Base-by-base conservation (phyloP, 1,284 basidiomycete species). In the Ustilago loliicola region DNA sequence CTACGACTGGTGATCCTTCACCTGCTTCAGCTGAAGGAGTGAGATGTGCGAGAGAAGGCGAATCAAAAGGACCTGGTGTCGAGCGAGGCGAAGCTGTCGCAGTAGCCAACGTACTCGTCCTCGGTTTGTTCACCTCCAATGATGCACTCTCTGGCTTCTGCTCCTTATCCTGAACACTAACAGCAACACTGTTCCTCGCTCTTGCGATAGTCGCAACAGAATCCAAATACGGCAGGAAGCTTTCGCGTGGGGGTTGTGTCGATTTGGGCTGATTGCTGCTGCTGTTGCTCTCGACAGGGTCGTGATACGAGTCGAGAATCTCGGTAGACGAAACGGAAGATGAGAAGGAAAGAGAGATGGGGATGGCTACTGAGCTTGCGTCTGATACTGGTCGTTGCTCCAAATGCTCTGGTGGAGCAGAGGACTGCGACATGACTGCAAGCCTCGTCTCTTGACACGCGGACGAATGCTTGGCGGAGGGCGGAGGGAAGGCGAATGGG, bases 11-110 rank as follows among this genome's bases (percentile, higher is more conserved):
- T 21, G 69, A 59, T 21, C 50, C 55, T 7, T 58, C 52, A 23
- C 29, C 32, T 51, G 55, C 29, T 29, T 52, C n/a, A 17, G 48
- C 21, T 42, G 59, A 53, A 11, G 58, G 23, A 21, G 4, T 30
- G 7, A 72, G 63, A 62, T 66, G 63, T 1, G 69, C 63, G 6
- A 72, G 69, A 6, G 42, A 57, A 9, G 63, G 63, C n/a, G 64
- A 72, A 25, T 66, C 69, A 45, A 62, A 58, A 5, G 69, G 55
- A 36, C 58, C 21, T 6, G 59, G 54, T 7, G 68, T 21, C 19
- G 61, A 23, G 1, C 59, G 45, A 27, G 63, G 54, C 40, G 63
- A 61, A 13, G 50, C 29, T 32, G 59, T 27, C 0, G 53, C 3
- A 9, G 32, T 23, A 23, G 10, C 19, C 52, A 17, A 32, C 50